phyloP scores from a whole-genome alignment of 1,284 basidiomycete species.

The Sutorius eximius region DNA sequence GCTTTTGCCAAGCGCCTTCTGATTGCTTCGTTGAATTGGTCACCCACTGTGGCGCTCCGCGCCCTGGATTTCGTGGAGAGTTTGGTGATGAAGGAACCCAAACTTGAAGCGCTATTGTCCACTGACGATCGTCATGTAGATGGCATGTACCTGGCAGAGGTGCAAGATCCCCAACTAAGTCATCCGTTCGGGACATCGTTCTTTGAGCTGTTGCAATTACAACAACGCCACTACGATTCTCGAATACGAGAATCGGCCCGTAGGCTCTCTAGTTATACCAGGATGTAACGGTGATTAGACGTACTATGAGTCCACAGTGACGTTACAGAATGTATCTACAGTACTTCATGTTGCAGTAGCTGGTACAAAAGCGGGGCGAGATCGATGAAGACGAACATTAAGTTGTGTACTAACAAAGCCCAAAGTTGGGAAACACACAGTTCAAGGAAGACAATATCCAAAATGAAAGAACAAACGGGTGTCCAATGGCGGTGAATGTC shows the following conservation, averaged over 20 bases:
- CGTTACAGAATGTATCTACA: constrained; percentile 36
- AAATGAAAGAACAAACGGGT: constrained; percentile 15
- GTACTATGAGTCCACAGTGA: constrained; percentile 31
- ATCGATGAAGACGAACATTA: constrained; percentile 25
- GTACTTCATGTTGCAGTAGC: constrained; percentile 23
- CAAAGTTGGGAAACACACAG: constrained; percentile 16
- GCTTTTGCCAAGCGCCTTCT: constrained; percentile 92
- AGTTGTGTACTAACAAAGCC: constrained; percentile 14
- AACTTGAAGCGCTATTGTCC: constrained; percentile 80
- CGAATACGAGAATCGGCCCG: constrained; percentile 57
- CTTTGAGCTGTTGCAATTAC: constrained; percentile 67
- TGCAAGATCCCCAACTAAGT: constrained; percentile 85
- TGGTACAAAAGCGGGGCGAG: constrained; percentile 25
- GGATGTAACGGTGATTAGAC: constrained; percentile 32
- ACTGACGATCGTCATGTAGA: constrained; percentile 83
- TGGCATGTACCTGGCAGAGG: constrained; percentile 77
- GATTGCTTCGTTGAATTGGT: constrained; percentile 77
- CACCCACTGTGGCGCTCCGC: constrained; percentile 63
- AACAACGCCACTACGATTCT: constrained; percentile 58
- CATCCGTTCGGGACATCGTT: constrained; percentile 71
- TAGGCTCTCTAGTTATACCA: constrained; percentile 46
- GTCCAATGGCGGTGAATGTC: constrained; percentile 27
- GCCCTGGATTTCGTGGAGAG: constrained; percentile 71
- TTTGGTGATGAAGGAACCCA: constrained; percentile 75
- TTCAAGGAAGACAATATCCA: constrained; percentile 37